Evolutionary conservation across 2,329 filamentous ascomycete species (phyloP), one percentile per base, ranked within the genome.

Genomic region (Trichoderma simmonsii): DNA sequence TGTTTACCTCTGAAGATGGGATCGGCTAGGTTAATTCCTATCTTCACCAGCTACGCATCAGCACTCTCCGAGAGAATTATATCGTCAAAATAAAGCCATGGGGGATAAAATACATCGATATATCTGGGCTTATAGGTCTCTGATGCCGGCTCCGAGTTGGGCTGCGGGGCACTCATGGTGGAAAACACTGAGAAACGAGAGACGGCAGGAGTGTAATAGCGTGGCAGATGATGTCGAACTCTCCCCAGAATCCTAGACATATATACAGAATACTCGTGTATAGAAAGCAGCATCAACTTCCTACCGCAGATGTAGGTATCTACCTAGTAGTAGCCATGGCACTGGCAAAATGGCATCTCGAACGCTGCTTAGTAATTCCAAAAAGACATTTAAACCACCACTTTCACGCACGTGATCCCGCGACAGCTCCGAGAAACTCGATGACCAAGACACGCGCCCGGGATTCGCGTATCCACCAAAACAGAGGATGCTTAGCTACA

Each of bases 1-100:
- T 98, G 97, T 56, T 88, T 83, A 65, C 96, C 96, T 61, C 89
- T 88, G 81, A 95, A 99, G 73, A 98, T 93, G 67, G 93, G 93
- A 79, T 99, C 96, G 68, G 95, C 93, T 70, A 99, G 88, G 81
- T 99, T 99, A 86, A 99, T 98, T 72, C 95, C 96, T 78, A 99
- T 91, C 89, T 91, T 79, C 74, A 77, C 8, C 3, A 18, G 4
- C 43, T 51, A 63, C n/a, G 18, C 8, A 71, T 68, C 43, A 73
- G 62, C 11, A 36, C 43, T 14, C 43, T 14, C 9, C 24, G 1
- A 9, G 21, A 43, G 11, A 11, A 0, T 28, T 6, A 4, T 56
- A n/a, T 51, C n/a, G 43, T 15, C 34, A 24, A 15, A 4, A 18
- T 0, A 15, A 21, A 32, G 5, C n/a, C 26, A 26, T 28, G 1